phyloP scores from a whole-genome alignment of 345 rosid species.

The Boechera divaricarpa region DNA sequence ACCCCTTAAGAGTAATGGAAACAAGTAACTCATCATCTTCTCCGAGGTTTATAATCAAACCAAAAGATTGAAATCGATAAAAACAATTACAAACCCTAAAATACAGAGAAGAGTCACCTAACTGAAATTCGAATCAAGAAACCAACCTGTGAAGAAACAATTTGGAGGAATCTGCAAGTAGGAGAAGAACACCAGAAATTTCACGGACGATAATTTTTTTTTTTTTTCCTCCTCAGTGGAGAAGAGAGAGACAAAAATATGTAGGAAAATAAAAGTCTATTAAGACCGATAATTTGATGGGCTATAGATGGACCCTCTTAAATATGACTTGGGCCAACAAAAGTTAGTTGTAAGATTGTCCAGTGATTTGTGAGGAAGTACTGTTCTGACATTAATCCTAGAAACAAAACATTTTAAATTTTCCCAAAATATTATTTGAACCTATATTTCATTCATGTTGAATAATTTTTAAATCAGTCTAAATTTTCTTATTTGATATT shows the following conservation, averaged over 20 bases:
- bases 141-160: conserved; percentile 27
- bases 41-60: neutral
- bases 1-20: conserved; percentile 4
- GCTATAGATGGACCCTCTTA: neutral
- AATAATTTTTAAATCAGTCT: too few relatives aligned
- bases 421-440: too few relatives aligned
- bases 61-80: conserved; percentile 20
- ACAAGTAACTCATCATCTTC: neutral
- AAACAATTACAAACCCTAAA: conserved; percentile 14
- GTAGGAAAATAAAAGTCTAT: neutral
- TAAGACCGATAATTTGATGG: neutral
- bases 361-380: too few relatives aligned
- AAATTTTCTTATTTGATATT: too few relatives aligned
- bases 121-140: neutral
- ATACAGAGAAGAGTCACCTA: neutral
- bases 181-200: conserved; percentile 26
- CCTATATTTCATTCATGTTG: too few relatives aligned
- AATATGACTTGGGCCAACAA: conserved; percentile 8
- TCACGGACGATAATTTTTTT: neutral
- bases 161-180: neutral
- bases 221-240: neutral
- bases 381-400: too few relatives aligned
- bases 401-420: too few relatives aligned
- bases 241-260: neutral
- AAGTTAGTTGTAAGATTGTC: too few relatives aligned